Evolutionary conservation across 164 flowering plant genomes (phyloP).

Genomic region (Sedum album): DNA sequence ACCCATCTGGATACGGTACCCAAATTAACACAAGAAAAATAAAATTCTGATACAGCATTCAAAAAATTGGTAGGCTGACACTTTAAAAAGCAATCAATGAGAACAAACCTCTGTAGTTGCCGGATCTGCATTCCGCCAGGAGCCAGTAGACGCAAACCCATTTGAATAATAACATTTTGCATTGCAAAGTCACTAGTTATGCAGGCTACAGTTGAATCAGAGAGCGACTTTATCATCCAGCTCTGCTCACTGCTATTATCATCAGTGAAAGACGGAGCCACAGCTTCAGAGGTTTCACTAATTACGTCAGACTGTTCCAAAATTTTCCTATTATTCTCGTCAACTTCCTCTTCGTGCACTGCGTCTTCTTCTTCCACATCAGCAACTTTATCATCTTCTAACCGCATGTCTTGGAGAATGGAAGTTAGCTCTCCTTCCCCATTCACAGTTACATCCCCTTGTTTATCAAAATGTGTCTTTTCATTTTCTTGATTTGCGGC

Average conservation of each 20-base stretch:
- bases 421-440: constrained; percentile 33
- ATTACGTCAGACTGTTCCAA: constrained; percentile 35
- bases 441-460: constrained; percentile 20
- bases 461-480: constrained; percentile 15
- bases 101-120: constrained; percentile 71
- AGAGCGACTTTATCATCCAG: constrained; percentile 72
- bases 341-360: constrained; percentile 18
- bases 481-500: constrained; percentile 17
- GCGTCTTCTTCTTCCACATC: constrained; percentile 16
- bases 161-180: constrained; percentile 97
- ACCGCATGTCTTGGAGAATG: constrained; percentile 42
- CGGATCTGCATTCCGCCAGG: constrained; percentile 97
- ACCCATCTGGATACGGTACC: constrained; percentile 57
- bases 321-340: constrained; percentile 22
- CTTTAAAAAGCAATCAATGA: background rate
- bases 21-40: background rate
- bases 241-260: constrained; percentile 79
- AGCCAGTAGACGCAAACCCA: constrained; percentile 84
- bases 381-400: constrained; percentile 33
- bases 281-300: constrained; percentile 41
- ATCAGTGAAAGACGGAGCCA: constrained; percentile 40
- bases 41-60: no score
- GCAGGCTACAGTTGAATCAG: constrained; percentile 93
- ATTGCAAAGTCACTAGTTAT: constrained; percentile 88
- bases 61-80: no score